These are phyloP conservation scores for Hippophae gyantsensis DNA, from an alignment of 306 rosid genomes.

Conservation along the genomic window DNA sequence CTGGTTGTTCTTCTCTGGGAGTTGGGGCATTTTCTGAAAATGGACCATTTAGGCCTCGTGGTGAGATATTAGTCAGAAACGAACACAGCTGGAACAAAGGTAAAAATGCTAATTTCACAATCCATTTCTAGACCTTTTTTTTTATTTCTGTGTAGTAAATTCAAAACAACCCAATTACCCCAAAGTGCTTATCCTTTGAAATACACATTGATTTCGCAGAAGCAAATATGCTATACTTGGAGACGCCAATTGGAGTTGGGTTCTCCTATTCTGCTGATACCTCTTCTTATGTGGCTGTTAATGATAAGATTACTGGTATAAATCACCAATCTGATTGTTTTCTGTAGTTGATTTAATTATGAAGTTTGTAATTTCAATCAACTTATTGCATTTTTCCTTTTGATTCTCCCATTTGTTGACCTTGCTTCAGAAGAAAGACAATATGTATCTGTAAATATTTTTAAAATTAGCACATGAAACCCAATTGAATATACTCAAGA, in stretches of 20 bases:
- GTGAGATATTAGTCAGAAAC: constrained; percentile 29
- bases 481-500: constrained; percentile 12
- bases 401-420: neutral
- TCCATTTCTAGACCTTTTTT: neutral
- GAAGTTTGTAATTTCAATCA: neutral
- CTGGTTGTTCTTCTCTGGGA: constrained; percentile 60
- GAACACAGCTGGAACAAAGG: constrained; percentile 52
- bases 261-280: constrained; percentile 43
- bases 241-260: constrained; percentile 52
- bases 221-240: constrained; percentile 54
- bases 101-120: neutral
- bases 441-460: neutral
- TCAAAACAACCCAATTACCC: neutral
- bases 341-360: neutral
- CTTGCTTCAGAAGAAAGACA: constrained; percentile 11
- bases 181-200: neutral
- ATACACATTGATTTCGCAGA: constrained; percentile 23
- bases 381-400: neutral
- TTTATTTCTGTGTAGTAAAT: neutral
- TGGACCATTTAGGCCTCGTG: constrained; percentile 52
- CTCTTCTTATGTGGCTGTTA: constrained; percentile 36
- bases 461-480: constrained; percentile 6
- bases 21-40: constrained; percentile 57
- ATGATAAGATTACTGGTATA: constrained; percentile 43
- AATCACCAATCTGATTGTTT: neutral